These are phyloP conservation scores for Neurospora sp. DNA, from an alignment of 495 filamentous ascomycete genomes.

Conservation along the genomic window DNA sequence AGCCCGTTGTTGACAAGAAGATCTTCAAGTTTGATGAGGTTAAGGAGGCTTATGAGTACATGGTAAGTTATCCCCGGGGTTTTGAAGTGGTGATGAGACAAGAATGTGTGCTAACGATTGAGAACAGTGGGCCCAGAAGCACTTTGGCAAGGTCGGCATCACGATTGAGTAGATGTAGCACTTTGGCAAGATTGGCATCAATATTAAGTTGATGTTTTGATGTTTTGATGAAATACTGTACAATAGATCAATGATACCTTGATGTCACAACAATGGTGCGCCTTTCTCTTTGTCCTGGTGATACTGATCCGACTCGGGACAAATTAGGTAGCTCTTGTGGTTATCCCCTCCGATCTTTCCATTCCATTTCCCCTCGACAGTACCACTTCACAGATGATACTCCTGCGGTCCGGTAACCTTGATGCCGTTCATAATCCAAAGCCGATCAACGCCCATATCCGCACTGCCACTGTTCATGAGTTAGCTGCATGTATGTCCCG, in stretches of 20 bases:
- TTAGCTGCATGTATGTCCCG: slow-evolving; percentile 5
- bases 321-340: neutral
- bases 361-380: neutral
- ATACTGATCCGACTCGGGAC: neutral
- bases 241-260: neutral
- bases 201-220: slow-evolving; percentile 38
- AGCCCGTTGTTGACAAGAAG: slow-evolving; percentile 55
- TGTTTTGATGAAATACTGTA: neutral
- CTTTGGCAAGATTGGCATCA: slow-evolving; percentile 64
- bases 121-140: slow-evolving; percentile 57
- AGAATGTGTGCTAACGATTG: slow-evolving; percentile 20
- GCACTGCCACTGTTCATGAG: slow-evolving; percentile 27
- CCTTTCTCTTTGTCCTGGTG: neutral
- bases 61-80: slow-evolving; percentile 16
- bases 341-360: neutral
- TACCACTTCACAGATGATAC: slow-evolving; percentile 23
- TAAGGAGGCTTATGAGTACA: slow-evolving; percentile 40
- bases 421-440: slow-evolving; percentile 35
- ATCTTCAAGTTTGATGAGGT: slow-evolving; percentile 48
- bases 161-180: slow-evolving; percentile 48
- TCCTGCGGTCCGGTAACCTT: slow-evolving; percentile 20
- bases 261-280: neutral
- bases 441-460: slow-evolving; percentile 40
- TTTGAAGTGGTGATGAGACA: neutral
- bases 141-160: slow-evolving; percentile 67